A percentile compares a stretch with the other conserved stretches of the same genome.
Conservation (phyloP, 805 yeast species). For the Cyberlindnera xylosilytica region DNA sequence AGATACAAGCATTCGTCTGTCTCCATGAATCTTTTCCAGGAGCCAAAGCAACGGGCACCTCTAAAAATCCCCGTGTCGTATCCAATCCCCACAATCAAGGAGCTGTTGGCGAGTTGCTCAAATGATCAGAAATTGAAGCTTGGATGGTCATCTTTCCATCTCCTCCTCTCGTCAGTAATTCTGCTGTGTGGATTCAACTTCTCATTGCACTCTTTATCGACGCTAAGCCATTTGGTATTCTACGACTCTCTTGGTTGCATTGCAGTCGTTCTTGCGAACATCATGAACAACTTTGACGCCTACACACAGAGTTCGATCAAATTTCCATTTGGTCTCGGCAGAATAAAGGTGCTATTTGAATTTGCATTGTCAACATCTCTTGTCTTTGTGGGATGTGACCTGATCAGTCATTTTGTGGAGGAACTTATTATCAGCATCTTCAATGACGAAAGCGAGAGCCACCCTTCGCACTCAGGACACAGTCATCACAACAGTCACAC, state of each 20-base stretch:
- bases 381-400: conserved; percentile 87
- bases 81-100: conserved; percentile 47
- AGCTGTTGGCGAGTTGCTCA: conserved; percentile 59
- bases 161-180: conserved; percentile 48
- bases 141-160: conserved; percentile 57
- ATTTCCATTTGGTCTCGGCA: conserved; percentile 91
- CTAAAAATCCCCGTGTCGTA: conserved; percentile 69
- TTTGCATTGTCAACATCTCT: conserved; percentile 84
- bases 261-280: conserved; percentile 65
- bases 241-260: conserved; percentile 82
- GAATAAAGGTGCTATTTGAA: conserved; percentile 83
- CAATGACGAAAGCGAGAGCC: conserved; percentile 16
- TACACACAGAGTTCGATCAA: conserved; percentile 82
- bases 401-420: conserved; percentile 83
- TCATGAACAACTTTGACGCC: conserved; percentile 87
- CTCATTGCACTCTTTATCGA: conserved; percentile 59
- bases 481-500: conserved; percentile 25
- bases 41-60: conserved; percentile 75
- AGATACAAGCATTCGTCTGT: conserved; percentile 94
- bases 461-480: conserved; percentile 21
- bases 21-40: conserved; percentile 92
- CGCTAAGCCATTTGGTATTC: conserved; percentile 81
- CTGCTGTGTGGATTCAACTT: conserved; percentile 59
- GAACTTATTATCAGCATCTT: conserved; percentile 42
- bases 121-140: conserved; percentile 56